Conservation (phyloP, 495 filamentous ascomycete genomes). For the Aspergillus mulundensis region DNA sequence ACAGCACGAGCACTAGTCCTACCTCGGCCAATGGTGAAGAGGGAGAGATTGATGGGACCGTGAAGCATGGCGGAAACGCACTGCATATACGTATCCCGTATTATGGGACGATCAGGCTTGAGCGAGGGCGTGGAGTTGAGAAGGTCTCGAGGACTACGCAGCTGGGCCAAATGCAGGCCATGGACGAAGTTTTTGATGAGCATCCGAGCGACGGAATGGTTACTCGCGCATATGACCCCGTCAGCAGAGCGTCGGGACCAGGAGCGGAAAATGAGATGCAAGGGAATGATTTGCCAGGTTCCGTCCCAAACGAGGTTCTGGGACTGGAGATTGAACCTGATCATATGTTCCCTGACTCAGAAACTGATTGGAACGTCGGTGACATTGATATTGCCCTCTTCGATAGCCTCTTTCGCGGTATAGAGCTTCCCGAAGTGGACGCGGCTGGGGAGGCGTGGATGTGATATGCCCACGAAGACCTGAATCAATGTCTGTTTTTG, state of each 20-base stretch:
- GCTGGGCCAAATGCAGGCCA: background rate
- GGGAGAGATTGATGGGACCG: slow-evolving; percentile 8
- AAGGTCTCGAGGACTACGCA: background rate
- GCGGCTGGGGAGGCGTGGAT: background rate
- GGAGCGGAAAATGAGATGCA: background rate
- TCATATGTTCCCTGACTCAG: slow-evolving; percentile 1
- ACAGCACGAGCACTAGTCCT: slow-evolving; percentile 20
- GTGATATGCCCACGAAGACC: background rate
- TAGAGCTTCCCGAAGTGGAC: slow-evolving; percentile 1
- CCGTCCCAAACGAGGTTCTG: background rate
- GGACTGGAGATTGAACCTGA: background rate
- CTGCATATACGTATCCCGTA: slow-evolving; percentile 35
- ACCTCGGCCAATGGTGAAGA: slow-evolving; percentile 15
- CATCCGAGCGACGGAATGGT: background rate
- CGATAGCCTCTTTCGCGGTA: slow-evolving; percentile 25
- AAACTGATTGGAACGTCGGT: slow-evolving; percentile 24
- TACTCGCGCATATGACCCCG: no score
- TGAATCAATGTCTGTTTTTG: no score
- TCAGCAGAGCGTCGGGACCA: no score
- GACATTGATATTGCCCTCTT: slow-evolving; percentile 30
- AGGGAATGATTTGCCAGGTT: background rate
- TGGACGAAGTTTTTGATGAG: background rate
- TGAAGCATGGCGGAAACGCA: slow-evolving; percentile 10
- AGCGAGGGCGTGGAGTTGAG: slow-evolving; percentile 1
- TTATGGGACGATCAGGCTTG: slow-evolving; percentile 36